Conservation (phyloP, 1,139 yeast species). For the Diutina rugosa region DNA sequence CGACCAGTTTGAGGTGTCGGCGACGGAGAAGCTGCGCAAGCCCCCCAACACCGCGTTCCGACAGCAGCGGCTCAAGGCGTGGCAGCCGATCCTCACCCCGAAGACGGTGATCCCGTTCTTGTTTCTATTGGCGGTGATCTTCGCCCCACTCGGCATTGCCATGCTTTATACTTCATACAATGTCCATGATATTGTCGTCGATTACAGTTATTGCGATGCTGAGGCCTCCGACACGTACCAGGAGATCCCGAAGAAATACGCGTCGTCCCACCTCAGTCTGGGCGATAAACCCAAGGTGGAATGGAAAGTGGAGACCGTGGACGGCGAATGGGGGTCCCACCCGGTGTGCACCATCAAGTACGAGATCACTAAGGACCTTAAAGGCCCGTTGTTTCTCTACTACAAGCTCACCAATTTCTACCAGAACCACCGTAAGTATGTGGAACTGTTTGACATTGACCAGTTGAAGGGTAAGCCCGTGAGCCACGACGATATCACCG, state of each 20-base stretch:
- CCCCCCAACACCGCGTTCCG: constrained; percentile 75
- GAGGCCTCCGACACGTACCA: constrained; percentile 23
- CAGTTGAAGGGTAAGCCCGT: constrained; percentile 59
- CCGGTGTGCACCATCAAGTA: constrained; percentile 45
- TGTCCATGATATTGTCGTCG: constrained; percentile 44
- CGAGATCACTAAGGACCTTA: constrained; percentile 42
- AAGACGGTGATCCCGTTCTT: constrained; percentile 62
- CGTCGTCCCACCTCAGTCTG: constrained; percentile 40
- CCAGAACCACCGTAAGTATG: constrained; percentile 72
- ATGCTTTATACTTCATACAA: constrained; percentile 44
- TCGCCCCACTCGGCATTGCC: constrained; percentile 67
- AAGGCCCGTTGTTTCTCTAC: constrained; percentile 51
- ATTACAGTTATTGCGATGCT: constrained; percentile 45
- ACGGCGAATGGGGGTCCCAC: constrained; percentile 20
- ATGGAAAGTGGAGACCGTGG: constrained; percentile 37
- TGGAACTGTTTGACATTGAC: constrained; percentile 51
- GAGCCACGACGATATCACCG: constrained; percentile 25
- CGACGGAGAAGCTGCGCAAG: constrained; percentile 37
- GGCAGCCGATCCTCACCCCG: constrained; percentile 77
- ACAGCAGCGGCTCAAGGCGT: constrained; percentile 53
- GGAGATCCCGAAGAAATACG: constrained; percentile 38
- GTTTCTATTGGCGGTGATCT: constrained; percentile 47
- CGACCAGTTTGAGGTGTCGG: constrained; percentile 5
- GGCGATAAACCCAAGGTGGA: constrained; percentile 29
- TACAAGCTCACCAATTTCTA: constrained; percentile 62